Evolutionary conservation across 1,139 yeast species (phyloP).

Genomic region (Kurtzmaniella quercitrusa): DNA sequence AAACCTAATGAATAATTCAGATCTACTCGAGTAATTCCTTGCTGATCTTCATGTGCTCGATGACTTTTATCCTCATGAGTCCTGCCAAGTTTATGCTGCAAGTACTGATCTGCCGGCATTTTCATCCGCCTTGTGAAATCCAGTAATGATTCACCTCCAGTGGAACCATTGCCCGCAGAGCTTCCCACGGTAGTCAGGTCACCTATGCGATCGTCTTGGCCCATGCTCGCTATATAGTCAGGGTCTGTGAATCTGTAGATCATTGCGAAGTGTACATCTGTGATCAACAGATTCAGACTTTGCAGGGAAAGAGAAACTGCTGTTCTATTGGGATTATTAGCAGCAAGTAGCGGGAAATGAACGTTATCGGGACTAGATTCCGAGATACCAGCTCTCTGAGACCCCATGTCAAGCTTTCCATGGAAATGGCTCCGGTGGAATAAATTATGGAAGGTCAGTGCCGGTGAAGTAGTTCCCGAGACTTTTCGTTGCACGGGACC

Average conservation of each 20-base stretch:
- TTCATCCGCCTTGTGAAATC: conserved; percentile 1
- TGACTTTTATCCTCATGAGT: neutral
- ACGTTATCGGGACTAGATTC: conserved; percentile 1
- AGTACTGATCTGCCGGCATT: neutral
- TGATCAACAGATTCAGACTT: conserved; percentile 38
- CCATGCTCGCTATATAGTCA: conserved; percentile 22
- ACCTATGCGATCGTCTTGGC: neutral
- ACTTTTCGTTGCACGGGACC: conserved; percentile 16
- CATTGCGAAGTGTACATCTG: conserved; percentile 32
- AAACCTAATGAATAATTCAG: neutral
- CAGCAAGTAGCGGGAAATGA: conserved; percentile 3
- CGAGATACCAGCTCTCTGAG: neutral
- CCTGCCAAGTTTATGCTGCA: conserved; percentile 2
- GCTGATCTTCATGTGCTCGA: neutral
- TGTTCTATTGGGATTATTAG: conserved; percentile 16
- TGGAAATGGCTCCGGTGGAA: conserved; percentile 29
- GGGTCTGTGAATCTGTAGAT: conserved; percentile 40
- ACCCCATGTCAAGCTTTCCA: conserved; percentile 11
- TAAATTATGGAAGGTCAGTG: conserved; percentile 31
- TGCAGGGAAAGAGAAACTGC: conserved; percentile 36
- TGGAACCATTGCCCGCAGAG: neutral
- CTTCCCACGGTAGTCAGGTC: neutral
- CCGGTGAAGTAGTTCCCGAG: conserved; percentile 30
- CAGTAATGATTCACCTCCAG: neutral
- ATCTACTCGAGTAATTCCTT: neutral